Evolutionary conservation across 352 stramenopile genomes (phyloP), one percentile per base, ranked within the genome.

Genomic region (Pythium catenulatum): DNA sequence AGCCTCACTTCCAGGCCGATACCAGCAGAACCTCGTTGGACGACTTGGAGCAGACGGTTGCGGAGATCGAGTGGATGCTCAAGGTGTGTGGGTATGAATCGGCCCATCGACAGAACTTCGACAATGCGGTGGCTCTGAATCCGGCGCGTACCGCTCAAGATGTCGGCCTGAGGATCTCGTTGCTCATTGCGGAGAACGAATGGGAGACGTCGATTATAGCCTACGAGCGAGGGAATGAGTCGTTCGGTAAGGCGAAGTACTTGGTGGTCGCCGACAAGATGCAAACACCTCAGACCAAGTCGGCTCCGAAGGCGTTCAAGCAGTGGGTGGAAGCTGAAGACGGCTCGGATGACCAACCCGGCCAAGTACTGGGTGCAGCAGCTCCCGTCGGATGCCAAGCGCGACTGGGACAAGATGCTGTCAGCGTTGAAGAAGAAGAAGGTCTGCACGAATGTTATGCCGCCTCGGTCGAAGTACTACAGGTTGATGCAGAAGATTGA

Each of bases 401-500:
- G 36, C 15, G 56, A 52, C 21, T 87, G 63, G 73, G 45, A 48
- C 4, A 15, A 17, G 1, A 14, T 68, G n/a, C 23, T 41, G 39
- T 11, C 39, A 1, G 52, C 48, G 36, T 82, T 87, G 56, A 39
- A 70, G 8, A 65, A 76, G 46, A 79, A 73, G 46, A 83, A 83
- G n/a, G n/a, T n/a, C 34, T 83, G 82, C 39, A 75, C 52, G 3
- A 50, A 82, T 34, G 37, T 14, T 13, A 66, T 32, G 9, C 74
- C 82, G 4, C 15, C 66, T 1, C 27, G 25, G 6, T 46, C 80
- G 9, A 72, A 36, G 30, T 83, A 83, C 66, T 83, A 87, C 48
- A 50, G 46, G 23, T 41, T 83, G 34, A 87, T 73, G 13, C 82
- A 87, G 66, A 72, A 83, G 50, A 58, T 63, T 4, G 82, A 87